Percentiles rank a stretch among this genome's conserved stretches.
phyloP scores from a whole-genome alignment of 257 asterid genomes.

The Nicotiana attenuata region DNA sequence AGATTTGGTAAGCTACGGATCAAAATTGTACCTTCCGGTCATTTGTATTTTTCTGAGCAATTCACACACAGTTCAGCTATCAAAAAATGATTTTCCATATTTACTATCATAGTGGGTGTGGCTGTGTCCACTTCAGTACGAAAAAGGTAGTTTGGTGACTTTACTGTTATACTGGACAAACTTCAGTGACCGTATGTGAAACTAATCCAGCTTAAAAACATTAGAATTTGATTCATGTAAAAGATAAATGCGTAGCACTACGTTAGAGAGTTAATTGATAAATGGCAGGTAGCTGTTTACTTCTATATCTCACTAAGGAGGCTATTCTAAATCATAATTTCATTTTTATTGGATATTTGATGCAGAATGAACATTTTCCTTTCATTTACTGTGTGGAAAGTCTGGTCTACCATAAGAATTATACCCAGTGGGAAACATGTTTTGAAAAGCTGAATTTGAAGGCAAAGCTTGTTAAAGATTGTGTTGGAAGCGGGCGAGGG shows the following conservation, averaged over 20 bases:
- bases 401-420: conserved; percentile 53
- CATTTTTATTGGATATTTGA: conserved; percentile 8
- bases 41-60: not conserved
- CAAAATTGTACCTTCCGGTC: not conserved
- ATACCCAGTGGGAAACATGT: conserved; percentile 78
- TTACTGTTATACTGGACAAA: too few species aligned
- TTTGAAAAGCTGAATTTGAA: conserved; percentile 69
- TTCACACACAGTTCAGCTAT: not conserved
- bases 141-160: too few species aligned
- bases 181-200: not conserved
- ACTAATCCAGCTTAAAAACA: too few species aligned
- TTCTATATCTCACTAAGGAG: not conserved
- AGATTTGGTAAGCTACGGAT: conserved; percentile 56
- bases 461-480: conserved; percentile 46
- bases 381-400: conserved; percentile 79
- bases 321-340: not conserved
- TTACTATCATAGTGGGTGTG: not conserved
- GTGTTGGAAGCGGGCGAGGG: conserved; percentile 55
- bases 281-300: not conserved
- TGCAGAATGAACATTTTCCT: conserved; percentile 82
- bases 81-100: not conserved
- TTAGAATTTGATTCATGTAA: not conserved
- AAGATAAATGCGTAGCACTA: not conserved
- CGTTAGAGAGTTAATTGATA: not conserved
- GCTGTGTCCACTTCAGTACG: too few species aligned